Conservation (phyloP, 345 rosid species). For the Mercurialis annua region DNA sequence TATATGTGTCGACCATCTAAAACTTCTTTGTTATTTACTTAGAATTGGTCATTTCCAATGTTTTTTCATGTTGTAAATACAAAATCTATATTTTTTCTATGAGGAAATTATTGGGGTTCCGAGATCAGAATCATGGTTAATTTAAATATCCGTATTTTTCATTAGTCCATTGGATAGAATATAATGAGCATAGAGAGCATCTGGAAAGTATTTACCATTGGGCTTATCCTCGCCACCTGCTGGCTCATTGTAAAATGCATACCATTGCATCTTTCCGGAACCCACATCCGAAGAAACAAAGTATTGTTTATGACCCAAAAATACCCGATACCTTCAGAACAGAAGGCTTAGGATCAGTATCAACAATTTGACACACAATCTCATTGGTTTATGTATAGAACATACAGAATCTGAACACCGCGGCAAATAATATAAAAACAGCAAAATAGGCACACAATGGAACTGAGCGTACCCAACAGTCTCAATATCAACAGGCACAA, state of each 20-base stretch:
- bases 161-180: background rate
- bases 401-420: background rate
- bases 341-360: constrained; percentile 17
- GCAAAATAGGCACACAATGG: background rate
- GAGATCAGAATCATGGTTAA: constrained; percentile 6
- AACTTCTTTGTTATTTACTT: background rate
- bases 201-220: constrained; percentile 36
- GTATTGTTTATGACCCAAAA: constrained; percentile 94
- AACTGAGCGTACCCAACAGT: constrained; percentile 69
- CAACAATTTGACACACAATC: background rate
- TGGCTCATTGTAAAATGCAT: constrained; percentile 81
- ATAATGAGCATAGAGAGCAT: constrained; percentile 7
- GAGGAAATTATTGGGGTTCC: background rate
- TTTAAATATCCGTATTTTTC: background rate
- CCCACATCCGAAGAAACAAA: constrained; percentile 97
- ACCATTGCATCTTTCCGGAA: constrained; percentile 99
- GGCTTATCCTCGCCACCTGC: constrained; percentile 75
- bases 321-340: constrained; percentile 69
- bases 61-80: background rate
- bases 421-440: background rate
- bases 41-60: background rate
- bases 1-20: background rate
- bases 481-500: constrained; percentile 84
- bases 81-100: background rate
- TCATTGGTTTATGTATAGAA: background rate